Conservation (phyloP, 257 asterid species). For the Fraxinus quadrangulata region DNA sequence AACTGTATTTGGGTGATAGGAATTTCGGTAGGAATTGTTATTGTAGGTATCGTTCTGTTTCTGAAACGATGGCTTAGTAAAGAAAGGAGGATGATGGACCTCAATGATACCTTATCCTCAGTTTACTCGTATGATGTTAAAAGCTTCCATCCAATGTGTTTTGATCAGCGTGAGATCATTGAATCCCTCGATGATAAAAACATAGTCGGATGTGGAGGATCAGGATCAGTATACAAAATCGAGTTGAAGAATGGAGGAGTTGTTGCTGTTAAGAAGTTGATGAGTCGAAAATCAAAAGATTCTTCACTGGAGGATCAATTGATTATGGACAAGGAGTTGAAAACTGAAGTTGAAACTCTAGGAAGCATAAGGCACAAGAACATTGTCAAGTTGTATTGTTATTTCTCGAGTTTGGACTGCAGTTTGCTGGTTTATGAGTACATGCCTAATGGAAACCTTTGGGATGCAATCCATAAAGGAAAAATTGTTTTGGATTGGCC, state of each 20-base stretch:
- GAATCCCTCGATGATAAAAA: constrained; percentile 83
- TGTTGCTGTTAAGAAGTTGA: constrained; percentile 84
- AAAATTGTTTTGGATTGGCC: constrained; percentile 73
- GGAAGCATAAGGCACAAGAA: constrained; percentile 96
- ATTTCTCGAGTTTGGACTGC: constrained; percentile 66
- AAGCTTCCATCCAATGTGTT: constrained; percentile 77
- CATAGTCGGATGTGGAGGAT: constrained; percentile 96
- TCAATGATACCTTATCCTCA: constrained; percentile 58
- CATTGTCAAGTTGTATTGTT: constrained; percentile 81
- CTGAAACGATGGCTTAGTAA: constrained; percentile 55
- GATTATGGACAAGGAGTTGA: constrained; percentile 62
- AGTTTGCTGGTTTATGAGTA: constrained; percentile 79
- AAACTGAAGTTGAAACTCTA: constrained; percentile 83
- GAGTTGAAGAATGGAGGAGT: constrained; percentile 66
- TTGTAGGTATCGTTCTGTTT: constrained; percentile 51
- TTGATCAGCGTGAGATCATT: constrained; percentile 72
- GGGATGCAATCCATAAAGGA: constrained; percentile 78
- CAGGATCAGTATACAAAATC: constrained; percentile 81
- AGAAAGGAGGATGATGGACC: constrained; percentile 36
- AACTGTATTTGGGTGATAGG: constrained; percentile 60
- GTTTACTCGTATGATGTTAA: constrained; percentile 71
- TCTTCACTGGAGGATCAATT: constrained; percentile 38
- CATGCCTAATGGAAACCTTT: constrained; percentile 86
- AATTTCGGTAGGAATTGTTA: constrained; percentile 46
- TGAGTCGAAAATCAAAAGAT: constrained; percentile 66